Conservation (phyloP, 805 yeast species). For the Zygotorulaspora danielsina region DNA sequence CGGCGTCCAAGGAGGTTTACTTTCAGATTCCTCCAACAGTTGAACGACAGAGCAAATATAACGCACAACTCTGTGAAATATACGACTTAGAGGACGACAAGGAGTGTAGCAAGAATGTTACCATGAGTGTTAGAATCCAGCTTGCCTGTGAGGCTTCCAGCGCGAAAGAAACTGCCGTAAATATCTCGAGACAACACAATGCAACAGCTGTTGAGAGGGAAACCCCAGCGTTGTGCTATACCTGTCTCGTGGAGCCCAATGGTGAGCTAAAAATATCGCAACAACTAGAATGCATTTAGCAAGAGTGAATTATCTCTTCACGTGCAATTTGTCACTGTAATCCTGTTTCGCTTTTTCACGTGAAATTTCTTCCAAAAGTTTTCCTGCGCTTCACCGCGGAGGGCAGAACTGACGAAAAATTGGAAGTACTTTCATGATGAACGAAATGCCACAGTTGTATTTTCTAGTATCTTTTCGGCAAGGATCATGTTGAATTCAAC, state of each 20-base stretch:
- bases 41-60: neutral
- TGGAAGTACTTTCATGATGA: too few relatives aligned
- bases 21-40: neutral
- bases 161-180: too few relatives aligned
- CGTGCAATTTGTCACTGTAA: too few relatives aligned
- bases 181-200: too few relatives aligned
- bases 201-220: neutral
- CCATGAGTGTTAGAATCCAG: too few relatives aligned
- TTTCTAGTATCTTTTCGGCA: too few relatives aligned
- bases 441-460: too few relatives aligned
- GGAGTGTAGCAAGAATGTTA: neutral
- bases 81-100: neutral
- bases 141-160: too few relatives aligned
- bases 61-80: neutral
- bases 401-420: neutral
- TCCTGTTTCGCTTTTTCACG: too few relatives aligned
- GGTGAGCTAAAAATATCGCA: neutral
- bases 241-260: neutral
- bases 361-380: neutral
- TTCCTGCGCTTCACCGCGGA: neutral
- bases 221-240: neutral
- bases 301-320: too few relatives aligned
- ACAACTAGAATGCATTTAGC: too few relatives aligned
- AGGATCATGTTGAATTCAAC: too few relatives aligned
- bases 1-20: neutral